phyloP scores from a whole-genome alignment of 2,329 filamentous ascomycete genomes.

The Calonectria pteridis region DNA sequence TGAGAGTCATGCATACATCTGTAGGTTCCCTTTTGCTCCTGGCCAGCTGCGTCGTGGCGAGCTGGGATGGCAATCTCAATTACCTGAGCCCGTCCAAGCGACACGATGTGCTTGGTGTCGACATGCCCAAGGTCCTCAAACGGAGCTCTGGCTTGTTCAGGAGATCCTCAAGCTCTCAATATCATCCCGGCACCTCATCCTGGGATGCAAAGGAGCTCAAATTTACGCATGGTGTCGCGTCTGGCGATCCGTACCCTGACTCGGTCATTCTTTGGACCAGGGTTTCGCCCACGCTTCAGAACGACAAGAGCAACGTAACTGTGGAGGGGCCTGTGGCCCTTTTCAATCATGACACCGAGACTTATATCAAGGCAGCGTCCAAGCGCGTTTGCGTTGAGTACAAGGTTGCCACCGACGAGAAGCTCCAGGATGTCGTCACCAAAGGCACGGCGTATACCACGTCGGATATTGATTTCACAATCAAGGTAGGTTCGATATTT shows the following conservation, averaged over 20 bases:
- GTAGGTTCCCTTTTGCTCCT: background rate
- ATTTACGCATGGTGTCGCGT: background rate
- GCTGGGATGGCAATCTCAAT: conserved; percentile 67
- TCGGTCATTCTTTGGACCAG: background rate
- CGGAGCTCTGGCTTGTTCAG: background rate
- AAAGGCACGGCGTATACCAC: background rate
- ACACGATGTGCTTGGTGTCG: conserved; percentile 73
- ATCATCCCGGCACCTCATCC: background rate
- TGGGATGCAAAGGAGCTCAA: background rate
- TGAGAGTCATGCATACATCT: background rate
- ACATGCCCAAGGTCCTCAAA: conserved; percentile 59
- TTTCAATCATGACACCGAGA: background rate
- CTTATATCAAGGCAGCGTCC: background rate
- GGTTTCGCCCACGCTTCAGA: background rate
- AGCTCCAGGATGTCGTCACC: background rate
- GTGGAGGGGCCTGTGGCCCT: background rate
- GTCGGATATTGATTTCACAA: background rate
- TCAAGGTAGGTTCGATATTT: background rate
- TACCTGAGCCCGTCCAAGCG: conserved; percentile 76
- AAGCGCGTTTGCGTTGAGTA: background rate
- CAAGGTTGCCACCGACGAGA: background rate
- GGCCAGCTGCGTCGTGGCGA: background rate
- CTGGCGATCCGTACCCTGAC: background rate
- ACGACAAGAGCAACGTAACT: background rate
- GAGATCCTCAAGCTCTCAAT: background rate